Conservation (phyloP, 306 rosid species). For the Cucurbita ficifolia region DNA sequence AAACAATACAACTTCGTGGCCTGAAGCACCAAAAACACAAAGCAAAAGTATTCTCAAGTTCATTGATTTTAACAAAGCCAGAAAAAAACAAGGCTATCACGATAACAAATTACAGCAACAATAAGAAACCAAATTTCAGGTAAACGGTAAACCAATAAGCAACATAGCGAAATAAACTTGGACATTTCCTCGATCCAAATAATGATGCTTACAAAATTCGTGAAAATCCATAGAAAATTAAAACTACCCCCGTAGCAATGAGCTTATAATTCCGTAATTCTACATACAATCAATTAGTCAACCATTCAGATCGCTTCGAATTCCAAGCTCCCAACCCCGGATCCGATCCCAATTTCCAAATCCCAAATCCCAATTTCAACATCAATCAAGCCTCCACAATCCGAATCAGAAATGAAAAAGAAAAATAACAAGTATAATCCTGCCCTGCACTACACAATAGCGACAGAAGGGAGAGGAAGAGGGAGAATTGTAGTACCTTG, state of each 20-base stretch:
- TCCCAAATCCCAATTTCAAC: slow-evolving; percentile 34
- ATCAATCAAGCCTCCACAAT: slow-evolving; percentile 8
- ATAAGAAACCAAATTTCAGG: background rate
- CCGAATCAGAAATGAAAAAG: slow-evolving; percentile 6
- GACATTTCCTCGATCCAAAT: background rate
- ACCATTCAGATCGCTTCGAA: slow-evolving; percentile 16
- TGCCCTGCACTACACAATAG: background rate
- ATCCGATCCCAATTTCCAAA: slow-evolving; percentile 46
- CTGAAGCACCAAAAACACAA: slow-evolving; percentile 31
- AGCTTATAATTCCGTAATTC: background rate
- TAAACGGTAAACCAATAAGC: background rate
- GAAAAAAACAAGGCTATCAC: background rate
- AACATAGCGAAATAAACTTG: background rate
- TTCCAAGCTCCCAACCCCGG: slow-evolving; percentile 7
- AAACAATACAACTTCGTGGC: slow-evolving; percentile 95
- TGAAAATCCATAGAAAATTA: background rate
- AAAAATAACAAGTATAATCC: background rate
- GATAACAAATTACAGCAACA: background rate
- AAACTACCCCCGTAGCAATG: background rate
- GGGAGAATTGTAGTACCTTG: slow-evolving; percentile 38
- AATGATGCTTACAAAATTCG: background rate
- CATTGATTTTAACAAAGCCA: background rate
- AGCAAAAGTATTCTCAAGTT: background rate
- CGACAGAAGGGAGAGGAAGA: background rate
- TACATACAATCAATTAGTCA: slow-evolving; percentile 7